Base-by-base conservation (phyloP, 345 rosid genomes). In the Chamaenerion angustifolium region DNA sequence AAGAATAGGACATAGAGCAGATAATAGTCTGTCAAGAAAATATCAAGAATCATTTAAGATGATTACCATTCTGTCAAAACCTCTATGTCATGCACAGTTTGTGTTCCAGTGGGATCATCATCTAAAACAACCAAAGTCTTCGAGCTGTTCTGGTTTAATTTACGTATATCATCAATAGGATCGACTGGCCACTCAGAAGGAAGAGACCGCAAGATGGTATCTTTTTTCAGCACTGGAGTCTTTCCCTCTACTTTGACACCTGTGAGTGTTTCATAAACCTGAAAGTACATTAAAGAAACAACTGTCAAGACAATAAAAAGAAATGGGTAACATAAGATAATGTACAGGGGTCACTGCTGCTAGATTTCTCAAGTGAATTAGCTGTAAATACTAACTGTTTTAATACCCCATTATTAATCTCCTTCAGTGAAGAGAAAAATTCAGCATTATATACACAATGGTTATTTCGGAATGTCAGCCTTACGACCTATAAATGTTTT, bases 91-190 rank as follows among this genome's bases (percentile, higher is more conserved):
- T 85, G 93, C 72, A 90, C 94, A n/a, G 98, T 90, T 71, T 90
- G 98, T 49, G 98, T 90, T 67, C 98, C 95, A 23, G 98, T 85
- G 60, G 98, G 95, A 68, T 90, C 98, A 66, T 90, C 98, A 67
- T 90, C 98, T 64, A 90, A 83, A 61, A 90, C 98, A 52, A 85
- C 86, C 69, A 90, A 64, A 5, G 88, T 81, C 66, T 79, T 90
- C 17, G 76, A 74, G 59, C 69, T 81, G 37, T 59, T 78, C 67
- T 60, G 69, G 49, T 83, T 83, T 59, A 90, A 64, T 62, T 53
- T 66, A 42, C 51, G 76, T 62, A 83, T 79, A 60, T 81, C 84
- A 61, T 65, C 78, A 59, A 67, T 72, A 45, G 86, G 92, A 74
- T 90, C 88, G 56, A 55, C 43, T 4, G 83, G 80, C 98, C 98